Evolutionary conservation across 805 yeast species (phyloP), one percentile per base, ranked within the genome.

Genomic region (Ogataea thermomethanolica): DNA sequence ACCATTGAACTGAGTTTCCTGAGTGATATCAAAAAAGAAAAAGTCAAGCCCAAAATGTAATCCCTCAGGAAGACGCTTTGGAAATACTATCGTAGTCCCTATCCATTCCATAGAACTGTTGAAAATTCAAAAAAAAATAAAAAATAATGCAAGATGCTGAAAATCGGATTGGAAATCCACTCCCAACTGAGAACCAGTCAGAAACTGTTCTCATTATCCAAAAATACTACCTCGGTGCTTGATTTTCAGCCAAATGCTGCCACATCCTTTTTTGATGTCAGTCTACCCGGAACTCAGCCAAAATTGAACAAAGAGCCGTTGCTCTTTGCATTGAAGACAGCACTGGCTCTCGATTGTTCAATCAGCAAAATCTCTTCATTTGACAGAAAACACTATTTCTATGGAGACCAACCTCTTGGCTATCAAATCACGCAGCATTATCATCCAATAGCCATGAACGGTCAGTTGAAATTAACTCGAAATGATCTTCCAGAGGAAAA

Each of bases 391-490:
- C 99, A 93, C 59, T 93, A 93, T 60, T 89, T 93, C 61, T 93
- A 93, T 60, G 91, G 90, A 1, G 99, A 93, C 61, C 98, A 93
- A 59, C 99, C 99, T 0, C 64, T 84, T 38, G 99, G 99, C 1
- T 93, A 89, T 62, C 99, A 93, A 59, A 84, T 93, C 35, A 93
- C 99, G 0, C 99, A 93, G 62, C 85, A 79, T 55, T 87, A 75
- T 58, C 71, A 72, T 25, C 97, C 98, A 1, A 67, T 86, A 33
- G 93, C 96, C 2, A 66, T 61, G 24, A 70, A 76, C 35, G 99
- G 99, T 0, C 48, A 39, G 14, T 34, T 91, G 23, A 57, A 57
- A 15, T 58, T 91, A 29, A 61, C 64, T 17, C 62, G 72, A 25
- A 67, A 70, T 39, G 96, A 73, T 7, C 54, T 65, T 2, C 58